Percentiles rank a stretch among this genome's conserved stretches.
Evolutionary conservation across 2,329 filamentous ascomycete species (phyloP).

Genomic region (Pseudogymnoascus sp.): DNA sequence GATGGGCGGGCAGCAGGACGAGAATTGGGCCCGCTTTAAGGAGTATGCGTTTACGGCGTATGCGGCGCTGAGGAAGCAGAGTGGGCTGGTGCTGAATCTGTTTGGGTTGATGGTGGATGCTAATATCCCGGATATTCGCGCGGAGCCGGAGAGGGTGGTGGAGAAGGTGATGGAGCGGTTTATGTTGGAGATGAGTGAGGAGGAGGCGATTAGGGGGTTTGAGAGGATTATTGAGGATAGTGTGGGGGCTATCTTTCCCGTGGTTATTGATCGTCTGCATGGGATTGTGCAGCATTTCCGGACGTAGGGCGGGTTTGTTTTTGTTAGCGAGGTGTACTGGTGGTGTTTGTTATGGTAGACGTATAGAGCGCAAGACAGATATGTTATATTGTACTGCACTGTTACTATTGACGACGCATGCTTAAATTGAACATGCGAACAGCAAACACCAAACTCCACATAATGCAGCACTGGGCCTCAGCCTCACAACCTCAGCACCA

Average conservation of each 20-base stretch:
- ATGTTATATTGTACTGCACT: slow-evolving; percentile 4
- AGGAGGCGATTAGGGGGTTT: slow-evolving; percentile 82
- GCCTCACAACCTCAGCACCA: neutral
- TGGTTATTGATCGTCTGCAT: slow-evolving; percentile 91
- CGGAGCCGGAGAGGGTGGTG: slow-evolving; percentile 89
- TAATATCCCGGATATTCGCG: slow-evolving; percentile 88
- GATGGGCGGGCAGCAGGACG: slow-evolving; percentile 78
- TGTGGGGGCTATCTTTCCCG: slow-evolving; percentile 79
- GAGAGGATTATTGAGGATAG: slow-evolving; percentile 87
- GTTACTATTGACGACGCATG: neutral
- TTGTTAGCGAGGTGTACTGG: neutral
- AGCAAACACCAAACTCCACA: neutral
- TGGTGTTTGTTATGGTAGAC: neutral
- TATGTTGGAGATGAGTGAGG: slow-evolving; percentile 82
- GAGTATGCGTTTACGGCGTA: slow-evolving; percentile 96
- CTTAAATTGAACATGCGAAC: neutral
- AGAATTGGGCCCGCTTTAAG: slow-evolving; percentile 82
- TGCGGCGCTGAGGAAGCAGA: slow-evolving; percentile 79
- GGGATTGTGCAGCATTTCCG: slow-evolving; percentile 88
- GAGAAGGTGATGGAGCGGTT: slow-evolving; percentile 93
- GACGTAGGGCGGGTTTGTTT: slow-evolving; percentile 37
- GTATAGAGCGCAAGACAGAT: neutral
- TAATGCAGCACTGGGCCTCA: neutral
- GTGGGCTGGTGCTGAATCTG: slow-evolving; percentile 84
- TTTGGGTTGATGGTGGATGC: slow-evolving; percentile 97